Base-by-base conservation (phyloP, 331 rosid genomes). In the Spiraea crenata region DNA sequence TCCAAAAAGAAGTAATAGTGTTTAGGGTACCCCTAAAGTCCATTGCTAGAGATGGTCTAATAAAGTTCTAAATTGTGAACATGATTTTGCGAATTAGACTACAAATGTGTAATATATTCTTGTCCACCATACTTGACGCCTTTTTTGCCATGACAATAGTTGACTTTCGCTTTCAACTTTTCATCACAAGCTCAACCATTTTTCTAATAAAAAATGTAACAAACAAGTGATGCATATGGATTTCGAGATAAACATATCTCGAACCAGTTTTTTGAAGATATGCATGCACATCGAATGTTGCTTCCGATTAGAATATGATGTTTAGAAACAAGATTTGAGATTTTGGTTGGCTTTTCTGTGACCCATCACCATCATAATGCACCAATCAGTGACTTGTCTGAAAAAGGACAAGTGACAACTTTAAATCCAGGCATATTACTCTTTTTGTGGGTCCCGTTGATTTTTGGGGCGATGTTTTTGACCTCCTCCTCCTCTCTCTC, bases 371-470 rank as follows among this genome's bases (percentile, higher is more conserved):
- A 55, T 51, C 67, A 55, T 63, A 37, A 62, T 61, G 59, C 8
- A 37, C 62, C 45, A 68, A 84, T 82, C 46, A 78, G 51, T 71
- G 71, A 65, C 55, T 42, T 76, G 77, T 74, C 76, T 25, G 39
- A 44, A 60, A 63, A 54, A 63, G 69, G 82, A 67, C 87, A 79
- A 52, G 79, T 77, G 82, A 77, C 69, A 25, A 65, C 76, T 81
- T 77, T 71, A 49, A 39, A 63, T 66, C 70, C 61, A 47, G 74
- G 75, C 71, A n/a, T 31, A 42, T 17, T 25, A 60, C 7, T 0
- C 16, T n/a, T 64, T 49, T 16, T 5, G 17, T 54, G 72, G 82
- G 83, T 0, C 65, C 79, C 42, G 35, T 17, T 15, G 5, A n/a
- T 41, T 81, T 67, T 25, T 60, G 66, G 62, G 75, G 59, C 51